Conservation (phyloP, 2,329 filamentous ascomycete species). For the Diaporthe australafricana region DNA sequence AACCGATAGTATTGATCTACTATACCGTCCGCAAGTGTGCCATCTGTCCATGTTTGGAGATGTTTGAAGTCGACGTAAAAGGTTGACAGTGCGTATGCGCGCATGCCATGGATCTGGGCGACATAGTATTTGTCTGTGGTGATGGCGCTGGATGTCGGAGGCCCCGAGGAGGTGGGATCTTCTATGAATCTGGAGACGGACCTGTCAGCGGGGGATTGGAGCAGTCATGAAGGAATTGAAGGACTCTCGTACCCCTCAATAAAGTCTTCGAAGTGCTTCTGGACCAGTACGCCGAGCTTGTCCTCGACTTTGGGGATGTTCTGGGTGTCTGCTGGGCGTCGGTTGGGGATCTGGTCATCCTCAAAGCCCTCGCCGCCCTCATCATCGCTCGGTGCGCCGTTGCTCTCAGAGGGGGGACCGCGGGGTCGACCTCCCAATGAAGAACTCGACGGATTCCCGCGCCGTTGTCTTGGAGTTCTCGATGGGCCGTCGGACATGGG, state of each 20-base stretch:
- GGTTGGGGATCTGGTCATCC: slow-evolving; percentile 71
- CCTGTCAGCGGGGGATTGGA: slow-evolving; percentile 25
- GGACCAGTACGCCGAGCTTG: slow-evolving; percentile 78
- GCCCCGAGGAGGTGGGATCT: slow-evolving; percentile 72
- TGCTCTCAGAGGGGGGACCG: slow-evolving; percentile 72
- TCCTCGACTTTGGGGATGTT: slow-evolving; percentile 80
- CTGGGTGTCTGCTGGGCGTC: slow-evolving; percentile 58
- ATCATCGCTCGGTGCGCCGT: slow-evolving; percentile 71
- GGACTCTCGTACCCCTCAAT: slow-evolving; percentile 73
- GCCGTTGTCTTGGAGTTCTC: slow-evolving; percentile 57
- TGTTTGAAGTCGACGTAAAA: slow-evolving; percentile 92
- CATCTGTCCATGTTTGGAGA: slow-evolving; percentile 80
- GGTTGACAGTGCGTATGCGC: slow-evolving; percentile 80
- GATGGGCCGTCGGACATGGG: slow-evolving; percentile 68
- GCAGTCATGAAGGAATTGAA: not conserved
- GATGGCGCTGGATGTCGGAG: slow-evolving; percentile 75
- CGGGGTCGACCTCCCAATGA: slow-evolving; percentile 59
- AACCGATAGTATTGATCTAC: slow-evolving; percentile 95
- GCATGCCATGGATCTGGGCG: slow-evolving; percentile 83
- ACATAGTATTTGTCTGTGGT: slow-evolving; percentile 87
- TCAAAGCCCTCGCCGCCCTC: slow-evolving; percentile 69
- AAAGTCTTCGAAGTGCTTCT: slow-evolving; percentile 82
- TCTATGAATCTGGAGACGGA: slow-evolving; percentile 68
- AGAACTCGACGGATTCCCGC: slow-evolving; percentile 62
- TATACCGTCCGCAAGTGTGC: slow-evolving; percentile 85